Conservation (phyloP, 257 asterid species). For the Nicotiana paniculata region DNA sequence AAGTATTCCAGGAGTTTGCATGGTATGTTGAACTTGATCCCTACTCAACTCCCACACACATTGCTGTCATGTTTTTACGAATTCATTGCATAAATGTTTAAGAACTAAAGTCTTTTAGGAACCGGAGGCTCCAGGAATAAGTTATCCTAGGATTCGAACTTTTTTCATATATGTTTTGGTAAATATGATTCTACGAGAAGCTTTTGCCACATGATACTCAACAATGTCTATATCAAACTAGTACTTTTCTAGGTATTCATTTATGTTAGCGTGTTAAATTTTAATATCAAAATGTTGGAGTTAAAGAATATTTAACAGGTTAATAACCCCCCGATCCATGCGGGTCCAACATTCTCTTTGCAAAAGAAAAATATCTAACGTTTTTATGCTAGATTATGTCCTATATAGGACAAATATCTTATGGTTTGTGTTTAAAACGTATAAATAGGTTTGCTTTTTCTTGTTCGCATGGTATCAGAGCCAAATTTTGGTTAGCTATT, state of each 20-base stretch:
- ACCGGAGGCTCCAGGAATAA: not conserved
- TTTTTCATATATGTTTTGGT: not conserved
- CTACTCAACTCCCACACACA: not conserved
- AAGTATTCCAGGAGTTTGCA: constrained; percentile 88
- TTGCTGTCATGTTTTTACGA: not conserved
- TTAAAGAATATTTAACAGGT: not conserved
- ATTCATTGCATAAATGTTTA: not conserved
- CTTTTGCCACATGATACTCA: not conserved
- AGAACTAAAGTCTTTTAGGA: not conserved
- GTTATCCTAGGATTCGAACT: not conserved
- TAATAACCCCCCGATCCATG: too few species aligned
- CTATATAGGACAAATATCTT: too few species aligned
- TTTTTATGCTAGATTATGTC: too few species aligned
- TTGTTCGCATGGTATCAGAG: too few species aligned
- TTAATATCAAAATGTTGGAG: not conserved
- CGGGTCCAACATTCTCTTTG: too few species aligned
- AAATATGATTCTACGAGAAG: not conserved
- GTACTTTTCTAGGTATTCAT: not conserved
- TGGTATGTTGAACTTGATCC: constrained; percentile 32
- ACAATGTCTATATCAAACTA: not conserved
- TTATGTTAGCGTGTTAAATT: not conserved
- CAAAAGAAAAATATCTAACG: too few species aligned
- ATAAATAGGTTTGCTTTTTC: too few species aligned
- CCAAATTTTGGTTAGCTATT: too few species aligned
- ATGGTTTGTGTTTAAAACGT: too few species aligned